These are phyloP conservation scores for Leccinellum luteum DNA, from an alignment of 768 basidiomycete species.

Conservation along the genomic window DNA sequence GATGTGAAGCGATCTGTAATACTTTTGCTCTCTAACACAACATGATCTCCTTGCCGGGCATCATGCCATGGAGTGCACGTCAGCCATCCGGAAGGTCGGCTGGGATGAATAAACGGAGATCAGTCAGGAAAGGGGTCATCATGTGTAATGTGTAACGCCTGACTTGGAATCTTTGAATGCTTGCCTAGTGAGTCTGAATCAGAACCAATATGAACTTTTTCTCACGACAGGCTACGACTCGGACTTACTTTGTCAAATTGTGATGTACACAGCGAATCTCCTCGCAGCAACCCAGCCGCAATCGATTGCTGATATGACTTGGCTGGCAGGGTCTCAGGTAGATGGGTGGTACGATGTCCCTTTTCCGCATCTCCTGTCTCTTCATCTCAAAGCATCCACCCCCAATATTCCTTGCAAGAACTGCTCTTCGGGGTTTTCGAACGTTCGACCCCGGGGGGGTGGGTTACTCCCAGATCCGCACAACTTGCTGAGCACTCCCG, in stretches of 20 bases:
- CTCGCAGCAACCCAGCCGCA: constrained; percentile 3
- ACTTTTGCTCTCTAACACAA: not conserved
- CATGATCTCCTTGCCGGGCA: not conserved
- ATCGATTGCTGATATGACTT: not conserved
- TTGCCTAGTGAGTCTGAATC: not conserved
- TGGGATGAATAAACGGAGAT: not conserved
- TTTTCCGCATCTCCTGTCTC: not conserved
- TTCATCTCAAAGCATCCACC: not conserved
- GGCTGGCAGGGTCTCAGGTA: not conserved
- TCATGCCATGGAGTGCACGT: not conserved
- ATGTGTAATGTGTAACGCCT: too few relatives aligned
- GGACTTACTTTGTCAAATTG: not conserved
- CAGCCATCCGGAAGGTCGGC: not conserved
- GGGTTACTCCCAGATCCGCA: constrained; percentile 7
- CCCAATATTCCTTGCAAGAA: not conserved
- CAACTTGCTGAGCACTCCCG: not conserved
- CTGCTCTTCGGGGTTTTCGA: not conserved
- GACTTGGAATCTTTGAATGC: not conserved
- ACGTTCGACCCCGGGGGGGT: not conserved
- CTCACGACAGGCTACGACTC: not conserved
- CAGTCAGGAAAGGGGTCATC: not conserved
- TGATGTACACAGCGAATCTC: constrained; percentile 4
- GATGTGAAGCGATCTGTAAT: not conserved
- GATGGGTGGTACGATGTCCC: constrained; percentile 1
- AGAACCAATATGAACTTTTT: not conserved